phyloP scores from a whole-genome alignment of 1,139 yeast genomes.

The Lodderomyces pseudojiufengensis region DNA sequence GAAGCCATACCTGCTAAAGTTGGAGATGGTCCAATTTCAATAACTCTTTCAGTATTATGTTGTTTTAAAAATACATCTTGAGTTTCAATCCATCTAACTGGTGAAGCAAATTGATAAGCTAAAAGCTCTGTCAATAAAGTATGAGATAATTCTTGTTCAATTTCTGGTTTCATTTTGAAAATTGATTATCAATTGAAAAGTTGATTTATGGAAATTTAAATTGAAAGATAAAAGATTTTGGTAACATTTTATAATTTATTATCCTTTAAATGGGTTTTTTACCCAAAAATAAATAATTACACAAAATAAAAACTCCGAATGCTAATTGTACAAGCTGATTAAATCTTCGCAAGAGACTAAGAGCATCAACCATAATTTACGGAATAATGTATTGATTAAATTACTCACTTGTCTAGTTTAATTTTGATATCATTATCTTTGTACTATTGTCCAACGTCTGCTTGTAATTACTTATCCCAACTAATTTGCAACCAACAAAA shows the following conservation, averaged over 20 bases:
- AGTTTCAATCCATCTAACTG: slow-evolving; percentile 99
- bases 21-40: slow-evolving; percentile 98
- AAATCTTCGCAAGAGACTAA: too few species aligned
- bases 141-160: slow-evolving; percentile 96
- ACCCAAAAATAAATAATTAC: slow-evolving; percentile 1
- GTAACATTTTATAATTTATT: too few species aligned
- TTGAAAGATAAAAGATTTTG: too few species aligned
- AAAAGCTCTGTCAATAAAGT: slow-evolving; percentile 88
- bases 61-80: slow-evolving; percentile 96
- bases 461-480: too few species aligned
- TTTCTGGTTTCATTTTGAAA: slow-evolving; percentile 82
- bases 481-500: too few species aligned
- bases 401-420: too few species aligned
- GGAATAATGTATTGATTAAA: too few species aligned
- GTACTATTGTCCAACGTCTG: too few species aligned
- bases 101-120: slow-evolving; percentile 98
- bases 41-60: slow-evolving; percentile 93
- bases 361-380: too few species aligned
- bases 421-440: too few species aligned
- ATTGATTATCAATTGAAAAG: too few species aligned
- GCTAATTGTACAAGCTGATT: background rate
- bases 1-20: slow-evolving; percentile 98
- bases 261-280: background rate
- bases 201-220: too few species aligned
- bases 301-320: slow-evolving; percentile 1